Percentiles rank a stretch among this genome's conserved stretches.
Evolutionary conservation across 257 asterid genomes (phyloP).

Genomic region (Echites panduratus): DNA sequence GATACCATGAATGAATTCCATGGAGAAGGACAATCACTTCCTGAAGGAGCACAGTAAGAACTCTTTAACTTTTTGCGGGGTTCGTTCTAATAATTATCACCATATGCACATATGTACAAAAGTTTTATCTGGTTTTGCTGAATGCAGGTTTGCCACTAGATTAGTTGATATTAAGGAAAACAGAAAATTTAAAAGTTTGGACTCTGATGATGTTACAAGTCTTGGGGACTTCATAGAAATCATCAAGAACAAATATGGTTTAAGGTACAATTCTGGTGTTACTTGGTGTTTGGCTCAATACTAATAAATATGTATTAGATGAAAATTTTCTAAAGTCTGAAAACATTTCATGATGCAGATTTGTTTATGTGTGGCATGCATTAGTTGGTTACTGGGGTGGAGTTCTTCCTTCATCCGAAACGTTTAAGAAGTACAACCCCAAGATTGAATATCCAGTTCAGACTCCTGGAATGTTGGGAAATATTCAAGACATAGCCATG

Average conservation of each 20-base stretch:
- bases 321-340: not conserved
- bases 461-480: constrained; percentile 13
- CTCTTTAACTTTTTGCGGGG: not conserved
- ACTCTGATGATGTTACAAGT: not conserved
- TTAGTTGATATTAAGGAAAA: constrained; percentile 48
- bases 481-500: constrained; percentile 10
- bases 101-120: constrained; percentile 5
- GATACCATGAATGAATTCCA: constrained; percentile 44
- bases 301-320: not conserved
- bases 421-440: constrained; percentile 12
- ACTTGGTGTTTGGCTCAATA: not conserved
- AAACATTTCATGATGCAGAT: constrained; percentile 12
- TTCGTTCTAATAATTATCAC: not conserved
- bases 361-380: constrained; percentile 19
- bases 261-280: constrained; percentile 8
- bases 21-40: constrained; percentile 42
- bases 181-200: constrained; percentile 18
- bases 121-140: constrained; percentile 2
- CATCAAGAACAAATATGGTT: constrained; percentile 14
- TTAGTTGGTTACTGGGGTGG: constrained; percentile 21
- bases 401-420: constrained; percentile 10
- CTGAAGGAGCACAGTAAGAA: constrained; percentile 54
- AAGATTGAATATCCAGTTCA: constrained; percentile 10
- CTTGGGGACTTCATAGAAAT: not conserved
- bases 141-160: constrained; percentile 48